Evolutionary conservation across 306 rosid species (phyloP), one percentile per base, ranked within the genome.

Genomic region (Dalbergia cultrata): DNA sequence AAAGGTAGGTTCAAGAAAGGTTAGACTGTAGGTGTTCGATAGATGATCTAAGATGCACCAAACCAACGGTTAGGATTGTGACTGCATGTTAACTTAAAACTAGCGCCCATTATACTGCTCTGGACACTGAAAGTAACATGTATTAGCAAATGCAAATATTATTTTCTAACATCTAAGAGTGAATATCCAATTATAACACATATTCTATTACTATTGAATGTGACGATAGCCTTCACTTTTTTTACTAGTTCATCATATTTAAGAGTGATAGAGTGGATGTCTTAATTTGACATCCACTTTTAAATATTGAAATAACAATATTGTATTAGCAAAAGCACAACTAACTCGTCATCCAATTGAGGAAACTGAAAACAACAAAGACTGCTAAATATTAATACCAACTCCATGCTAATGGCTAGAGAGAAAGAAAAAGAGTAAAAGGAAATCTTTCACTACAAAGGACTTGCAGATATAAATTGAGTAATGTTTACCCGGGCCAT

Each of bases 1-100:
- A 83, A 56, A 70, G 19, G 39, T 76, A 72, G 43, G 65, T 77
- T 80, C 73, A 63, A 70, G 54, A 74, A 73, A 52, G 16, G 26
- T 80, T 76, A 78, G 56, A 77, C 5, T 53, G 45, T 67, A 78
- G 70, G 10, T 2, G 60, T 61, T 80, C 17, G 63, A 76, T 72
- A 54, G 83, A 76, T 83, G 75, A 83, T 71, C 59, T 66, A 78
- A 75, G 85, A 54, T 81, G 70, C 47, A 81, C 89, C 84, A 83
- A 85, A 80, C 84, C 56, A 85, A 70, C 60, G 62, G 61, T 74
- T 43, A 22, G 16, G 71, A 83, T 60, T 70, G 67, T 67, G 73
- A 80, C 71, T 34, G 17, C 74, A n/a, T 70, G 13, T 65, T 74
- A 74, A 60, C 58, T 39, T 39, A 71, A 64, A 70, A 85, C 39